Conservation (phyloP, 345 rosid species). For the thale cress (Arabidopsis thaliana) region DNA sequence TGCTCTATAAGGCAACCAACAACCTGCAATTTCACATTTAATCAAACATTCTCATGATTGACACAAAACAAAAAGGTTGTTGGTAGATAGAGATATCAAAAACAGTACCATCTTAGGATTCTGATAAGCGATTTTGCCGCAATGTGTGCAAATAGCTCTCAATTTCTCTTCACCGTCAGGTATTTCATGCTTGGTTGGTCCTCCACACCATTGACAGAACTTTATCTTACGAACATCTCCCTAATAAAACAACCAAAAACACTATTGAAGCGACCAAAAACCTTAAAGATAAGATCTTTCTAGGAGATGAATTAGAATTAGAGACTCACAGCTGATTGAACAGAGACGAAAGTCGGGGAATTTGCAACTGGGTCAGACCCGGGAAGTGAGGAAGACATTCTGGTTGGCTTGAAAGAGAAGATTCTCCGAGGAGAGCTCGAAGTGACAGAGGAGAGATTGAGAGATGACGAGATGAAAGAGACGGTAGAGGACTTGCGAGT, state of each 20-base stretch:
- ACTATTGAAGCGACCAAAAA: background rate
- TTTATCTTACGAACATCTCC: constrained; percentile 68
- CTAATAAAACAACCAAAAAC: constrained; percentile 42
- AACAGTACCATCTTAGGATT: constrained; percentile 88
- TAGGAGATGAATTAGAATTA: constrained; percentile 8
- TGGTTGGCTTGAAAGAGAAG: constrained; percentile 42
- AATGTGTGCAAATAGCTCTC: constrained; percentile 84
- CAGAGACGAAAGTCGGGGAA: constrained; percentile 47
- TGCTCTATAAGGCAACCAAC: constrained; percentile 97
- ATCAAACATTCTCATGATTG: background rate
- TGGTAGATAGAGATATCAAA: background rate
- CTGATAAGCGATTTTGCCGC: constrained; percentile 82
- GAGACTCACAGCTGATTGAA: constrained; percentile 67
- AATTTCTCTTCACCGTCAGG: constrained; percentile 93
- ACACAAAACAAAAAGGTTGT: background rate
- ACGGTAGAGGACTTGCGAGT: constrained; percentile 48
- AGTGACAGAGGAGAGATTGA: constrained; percentile 42
- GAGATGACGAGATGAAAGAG: constrained; percentile 45
- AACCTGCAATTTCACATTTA: constrained; percentile 55
- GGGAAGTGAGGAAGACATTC: constrained; percentile 53
- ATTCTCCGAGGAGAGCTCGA: constrained; percentile 39
- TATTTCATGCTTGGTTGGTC: constrained; percentile 82
- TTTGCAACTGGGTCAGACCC: constrained; percentile 57
- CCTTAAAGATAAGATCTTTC: constrained; percentile 7
- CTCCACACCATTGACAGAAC: constrained; percentile 99